Evolutionary conservation across 1,284 basidiomycete genomes (phyloP).

Genomic region (Athelia sp.): DNA sequence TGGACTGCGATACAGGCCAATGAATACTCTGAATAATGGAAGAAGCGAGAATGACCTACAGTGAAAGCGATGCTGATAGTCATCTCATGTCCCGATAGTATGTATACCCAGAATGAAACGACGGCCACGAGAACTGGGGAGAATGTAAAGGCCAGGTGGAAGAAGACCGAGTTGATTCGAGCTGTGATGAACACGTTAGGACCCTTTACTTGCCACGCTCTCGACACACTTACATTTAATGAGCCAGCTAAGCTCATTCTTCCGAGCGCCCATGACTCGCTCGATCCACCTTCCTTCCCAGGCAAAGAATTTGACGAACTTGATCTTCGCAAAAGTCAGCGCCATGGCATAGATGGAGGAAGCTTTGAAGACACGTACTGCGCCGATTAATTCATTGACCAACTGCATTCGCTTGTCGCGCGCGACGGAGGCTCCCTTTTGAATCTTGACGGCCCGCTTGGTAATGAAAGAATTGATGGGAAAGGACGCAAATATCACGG

Average conservation of each 20-base stretch:
- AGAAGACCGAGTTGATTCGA: constrained; percentile 60
- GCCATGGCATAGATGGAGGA: not conserved
- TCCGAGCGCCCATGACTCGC: constrained; percentile 51
- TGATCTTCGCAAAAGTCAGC: constrained; percentile 36
- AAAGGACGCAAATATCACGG: constrained; percentile 70
- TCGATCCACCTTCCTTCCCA: constrained; percentile 78
- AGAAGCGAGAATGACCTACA: constrained; percentile 29
- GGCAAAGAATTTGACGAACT: constrained; percentile 86
- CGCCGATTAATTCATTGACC: constrained; percentile 80
- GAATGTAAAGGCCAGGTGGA: constrained; percentile 56
- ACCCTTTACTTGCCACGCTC: not conserved
- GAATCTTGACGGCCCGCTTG: constrained; percentile 60
- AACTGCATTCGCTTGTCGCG: constrained; percentile 84
- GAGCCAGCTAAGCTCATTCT: constrained; percentile 66
- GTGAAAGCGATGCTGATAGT: constrained; percentile 70
- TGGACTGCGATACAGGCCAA: constrained; percentile 37
- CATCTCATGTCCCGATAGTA: constrained; percentile 59
- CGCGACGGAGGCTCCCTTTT: constrained; percentile 67
- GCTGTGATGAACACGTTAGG: constrained; percentile 33
- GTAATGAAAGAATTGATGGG: constrained; percentile 70
- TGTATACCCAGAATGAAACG: constrained; percentile 60
- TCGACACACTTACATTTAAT: constrained; percentile 52
- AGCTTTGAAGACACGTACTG: constrained; percentile 34
- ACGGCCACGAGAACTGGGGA: constrained; percentile 70
- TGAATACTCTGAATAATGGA: constrained; percentile 3